Evolutionary conservation across 306 rosid species (phyloP), one percentile per base, ranked within the genome.

Genomic region (Cercis canadensis): DNA sequence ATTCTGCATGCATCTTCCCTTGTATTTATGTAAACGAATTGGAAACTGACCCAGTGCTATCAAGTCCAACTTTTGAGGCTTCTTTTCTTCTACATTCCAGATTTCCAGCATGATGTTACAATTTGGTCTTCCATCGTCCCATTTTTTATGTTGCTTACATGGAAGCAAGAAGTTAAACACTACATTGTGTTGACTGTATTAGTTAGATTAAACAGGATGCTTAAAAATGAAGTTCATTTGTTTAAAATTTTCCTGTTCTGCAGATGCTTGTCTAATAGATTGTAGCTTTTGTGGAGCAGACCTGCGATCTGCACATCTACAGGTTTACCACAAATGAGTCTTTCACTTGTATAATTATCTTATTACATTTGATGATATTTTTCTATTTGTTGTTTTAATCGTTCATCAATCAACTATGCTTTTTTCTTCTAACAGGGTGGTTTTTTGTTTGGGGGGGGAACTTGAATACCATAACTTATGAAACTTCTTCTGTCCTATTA

Each of bases 251-350:
- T 24, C 45, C 72, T 39, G 59, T 73, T 73, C 70, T 80, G 82
- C 92, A 93, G 97, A 90, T 87, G 89, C 98, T 50, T 90, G 94
- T 76, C 88, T 93, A 75, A 67, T 86, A 49, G 83, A 81, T 72
- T 82, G 86, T 75, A 93, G 98, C 88, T 93, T 93, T 82, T 93
- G 92, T 16, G 96, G 89, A 77, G 98, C 98, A 68, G 96, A 93
- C 74, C 85, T 93, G 50, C 90, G 96, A 52, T 81, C 94, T 79
- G 98, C 98, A 67, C 98, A 93, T 76, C 80, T 93, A 62, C 98
- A 93, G 98, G 98, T 93, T 76, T 49, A 55, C 57, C 17, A 61
- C 43, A 52, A 64, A 41, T 39, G 58, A 67, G 62, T 45, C 59
- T 77, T 45, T 40, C 18, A 32, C 45, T 52, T 58, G 34, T 58